Evolutionary conservation across 176 grass and related monocot species (phyloP).

Genomic region (Oryza rufipogon): DNA sequence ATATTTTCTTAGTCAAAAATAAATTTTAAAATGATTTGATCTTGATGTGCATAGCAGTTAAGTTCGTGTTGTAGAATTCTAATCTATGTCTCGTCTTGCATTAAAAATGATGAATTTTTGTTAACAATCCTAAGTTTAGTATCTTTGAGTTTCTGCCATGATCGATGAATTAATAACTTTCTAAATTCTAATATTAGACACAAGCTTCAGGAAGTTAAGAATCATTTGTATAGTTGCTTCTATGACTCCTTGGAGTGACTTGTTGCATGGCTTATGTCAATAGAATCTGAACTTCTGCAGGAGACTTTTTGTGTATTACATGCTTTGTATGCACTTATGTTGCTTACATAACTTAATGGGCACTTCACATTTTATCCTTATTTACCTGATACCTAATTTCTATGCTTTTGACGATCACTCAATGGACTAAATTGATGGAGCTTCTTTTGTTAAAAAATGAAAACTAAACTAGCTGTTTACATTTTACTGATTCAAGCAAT

Average conservation of each 20-base stretch:
- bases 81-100: not conserved
- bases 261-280: slow-evolving; percentile 6
- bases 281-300: not conserved
- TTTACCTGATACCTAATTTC: not conserved
- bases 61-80: not conserved
- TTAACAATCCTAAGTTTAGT: not conserved
- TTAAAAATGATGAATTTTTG: slow-evolving; percentile 2
- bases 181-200: not conserved
- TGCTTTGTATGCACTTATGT: not conserved
- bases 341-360: not conserved
- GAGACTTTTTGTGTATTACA: not conserved
- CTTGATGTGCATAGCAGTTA: not conserved
- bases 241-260: not conserved
- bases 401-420: slow-evolving; percentile 8
- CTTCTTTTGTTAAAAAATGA: slow-evolving; percentile 19
- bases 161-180: not conserved
- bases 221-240: not conserved
- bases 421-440: slow-evolving; percentile 11
- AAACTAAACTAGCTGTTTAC: slow-evolving; percentile 15
- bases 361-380: slow-evolving; percentile 3
- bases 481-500: slow-evolving; percentile 26
- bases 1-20: not conserved
- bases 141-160: slow-evolving; percentile 21
- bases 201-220: slow-evolving; percentile 5
- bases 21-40: not conserved